These are phyloP conservation scores for Urtica urens DNA, from an alignment of 306 rosid species.

Conservation along the genomic window DNA sequence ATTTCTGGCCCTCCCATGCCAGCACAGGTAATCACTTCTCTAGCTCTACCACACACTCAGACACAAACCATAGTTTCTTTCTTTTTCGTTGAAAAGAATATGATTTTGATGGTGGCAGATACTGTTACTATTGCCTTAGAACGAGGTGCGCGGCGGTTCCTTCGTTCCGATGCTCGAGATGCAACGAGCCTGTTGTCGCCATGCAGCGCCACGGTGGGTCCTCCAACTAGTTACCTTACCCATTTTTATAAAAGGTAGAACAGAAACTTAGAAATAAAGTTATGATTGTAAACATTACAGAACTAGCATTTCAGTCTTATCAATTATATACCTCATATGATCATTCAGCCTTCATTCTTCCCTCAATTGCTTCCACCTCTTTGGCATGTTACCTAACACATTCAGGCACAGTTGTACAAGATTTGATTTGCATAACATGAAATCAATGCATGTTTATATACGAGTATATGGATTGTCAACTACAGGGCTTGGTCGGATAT, in stretches of 20 bases:
- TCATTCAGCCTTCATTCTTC: no score
- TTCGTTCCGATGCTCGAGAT: constrained; percentile 82
- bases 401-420: no score
- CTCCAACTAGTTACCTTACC: constrained; percentile 26
- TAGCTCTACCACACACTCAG: background rate
- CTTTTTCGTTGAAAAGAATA: background rate
- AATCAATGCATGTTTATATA: no score
- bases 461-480: no score
- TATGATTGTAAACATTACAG: no score
- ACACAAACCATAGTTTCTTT: constrained; percentile 1
- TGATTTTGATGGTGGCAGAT: constrained; percentile 34
- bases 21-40: constrained; percentile 56
- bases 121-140: constrained; percentile 92
- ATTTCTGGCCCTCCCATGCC: constrained; percentile 84
- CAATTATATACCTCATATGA: no score
- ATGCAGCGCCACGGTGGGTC: constrained; percentile 58
- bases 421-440: no score
- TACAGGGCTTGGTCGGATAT: no score
- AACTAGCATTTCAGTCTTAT: no score
- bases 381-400: no score
- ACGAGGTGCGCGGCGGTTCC: constrained; percentile 83
- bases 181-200: constrained; percentile 75
- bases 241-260: constrained; percentile 10
- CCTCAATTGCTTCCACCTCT: no score
- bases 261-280: constrained; percentile 21